These are phyloP conservation scores for Cryptococcus sp. DNA, from an alignment of 1,284 basidiomycete genomes.

Conservation along the genomic window DNA sequence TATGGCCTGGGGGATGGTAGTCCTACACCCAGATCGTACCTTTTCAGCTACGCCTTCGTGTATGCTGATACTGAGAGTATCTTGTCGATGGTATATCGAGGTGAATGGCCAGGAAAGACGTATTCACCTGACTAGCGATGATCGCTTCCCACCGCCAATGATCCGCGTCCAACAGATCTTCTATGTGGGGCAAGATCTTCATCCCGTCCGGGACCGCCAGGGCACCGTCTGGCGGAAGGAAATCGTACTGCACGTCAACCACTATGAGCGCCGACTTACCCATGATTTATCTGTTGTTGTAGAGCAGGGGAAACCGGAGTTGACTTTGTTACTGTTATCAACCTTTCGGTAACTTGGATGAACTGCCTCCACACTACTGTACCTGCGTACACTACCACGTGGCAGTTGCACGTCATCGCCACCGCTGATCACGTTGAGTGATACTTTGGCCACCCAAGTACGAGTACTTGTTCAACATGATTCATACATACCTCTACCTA, in stretches of 20 bases:
- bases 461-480: too few relatives aligned
- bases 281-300: conserved; percentile 8
- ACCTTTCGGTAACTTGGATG: too few relatives aligned
- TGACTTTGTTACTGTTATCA: too few relatives aligned
- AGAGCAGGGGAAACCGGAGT: not conserved
- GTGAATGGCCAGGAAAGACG: not conserved
- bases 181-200: conserved; percentile 57
- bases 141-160: conserved; percentile 58
- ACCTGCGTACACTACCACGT: too few relatives aligned
- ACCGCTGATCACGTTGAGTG: too few relatives aligned
- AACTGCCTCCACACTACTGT: too few relatives aligned
- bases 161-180: conserved; percentile 56
- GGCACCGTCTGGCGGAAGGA: conserved; percentile 63
- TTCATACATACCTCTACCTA: too few relatives aligned
- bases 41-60: not conserved
- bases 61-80: not conserved
- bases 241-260: conserved; percentile 67
- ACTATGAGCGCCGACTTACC: conserved; percentile 57
- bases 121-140: conserved; percentile 57
- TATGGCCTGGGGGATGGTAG: conserved; percentile 62
- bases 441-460: too few relatives aligned
- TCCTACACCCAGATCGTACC: conserved; percentile 31
- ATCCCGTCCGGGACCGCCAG: conserved; percentile 58
- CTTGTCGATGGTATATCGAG: too few relatives aligned
- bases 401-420: too few relatives aligned